Evolutionary conservation across 2,329 filamentous ascomycete species (phyloP), one percentile per base, ranked within the genome.

Genomic region (Podosphaera fusca): DNA sequence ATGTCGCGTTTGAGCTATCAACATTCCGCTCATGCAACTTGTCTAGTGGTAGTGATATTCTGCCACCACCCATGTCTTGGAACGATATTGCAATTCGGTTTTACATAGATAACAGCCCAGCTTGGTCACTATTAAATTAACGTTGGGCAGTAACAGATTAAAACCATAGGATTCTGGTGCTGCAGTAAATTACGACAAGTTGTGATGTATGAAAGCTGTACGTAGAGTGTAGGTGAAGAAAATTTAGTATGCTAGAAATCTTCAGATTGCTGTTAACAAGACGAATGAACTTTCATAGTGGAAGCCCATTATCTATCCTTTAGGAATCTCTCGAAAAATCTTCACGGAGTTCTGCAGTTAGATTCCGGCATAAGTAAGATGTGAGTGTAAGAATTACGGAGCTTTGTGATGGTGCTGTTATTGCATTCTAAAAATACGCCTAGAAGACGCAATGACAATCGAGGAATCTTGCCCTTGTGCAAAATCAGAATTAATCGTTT

Each of bases 1-100:
- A 58, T 4, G 67, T 67, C 29, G 61, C 64, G 62, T 69, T 69
- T 9, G 67, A 65, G 2, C 64, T 62, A 35, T 66, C 64, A 8
- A 69, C 61, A 51, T 68, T 64, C 38, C 60, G 60, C 30, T 66
- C 64, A 4, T 63, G 63, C 54, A 64, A 56, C 60, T 65, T 67
- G 61, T 66, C 64, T 59, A 64, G 64, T n/a, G 35, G 30, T n/a
- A 21, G 3, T 21, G 21, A 21, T 21, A 21, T 10, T 33, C 42
- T 40, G 4, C 6, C 35, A 40, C 46, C 34, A 33, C 45, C 30
- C 55, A 56, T 50, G 10, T 55, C 54, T 55, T 12, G 34, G 29
- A 40, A 29, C 10, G 29, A 36, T 30, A 3, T 42, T 34, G 40
- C 21, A 3, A n/a, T 12, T 55, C 40, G 9, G 9, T 5, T 36